Base-by-base conservation (phyloP, 2,329 filamentous ascomycete genomes). In the Lojkania enalia region DNA sequence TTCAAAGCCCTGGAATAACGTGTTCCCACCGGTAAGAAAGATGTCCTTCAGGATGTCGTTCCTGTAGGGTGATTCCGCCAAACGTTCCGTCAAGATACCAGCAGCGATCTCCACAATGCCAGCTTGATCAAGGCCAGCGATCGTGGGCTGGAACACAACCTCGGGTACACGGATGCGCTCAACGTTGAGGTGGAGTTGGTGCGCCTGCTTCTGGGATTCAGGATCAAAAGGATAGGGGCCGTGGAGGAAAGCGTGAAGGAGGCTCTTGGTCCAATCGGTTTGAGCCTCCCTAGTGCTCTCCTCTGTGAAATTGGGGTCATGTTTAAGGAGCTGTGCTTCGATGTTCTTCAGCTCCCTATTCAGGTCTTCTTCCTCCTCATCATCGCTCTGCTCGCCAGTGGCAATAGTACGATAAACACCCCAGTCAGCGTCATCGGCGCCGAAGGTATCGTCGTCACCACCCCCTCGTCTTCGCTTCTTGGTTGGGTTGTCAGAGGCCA, bases 341-440 rank as follows among this genome's bases (percentile, higher is more conserved):
- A 96, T 81, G 1, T 75, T 77, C 64, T 88, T 88, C 35, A 99
- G 80, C 45, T 79, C 81, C 4, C 79, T 82, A 45, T 82, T 80
- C 0, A 96, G 80, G 61, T 97, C 92, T 68, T 92, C 88, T 65
- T 97, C 92, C 65, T 95, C 91, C 39, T 95, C 90, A 55, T 96
- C 91, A 51, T 94, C 89, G 63, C 87, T 89, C 56, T 78, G 58
- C 40, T 87, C 86, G 39, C 90, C 90, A 1, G 88, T 90, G 2
- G 90, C 88, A 45, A 97, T 95, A 30, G 89, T 89, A 41, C 94
- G 86, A 71, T 99, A 99, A 12, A 99, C 90, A 46, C 90, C 90
- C 94, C 94, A 99, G 69, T 99, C 94, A 45, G 95, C 91, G 63
- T 99, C 94, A 68, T 99, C 92, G 38, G 91, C 91, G 44, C 94